phyloP scores from a whole-genome alignment of 129 eudicot species.

The Dittrichia graveolens region DNA sequence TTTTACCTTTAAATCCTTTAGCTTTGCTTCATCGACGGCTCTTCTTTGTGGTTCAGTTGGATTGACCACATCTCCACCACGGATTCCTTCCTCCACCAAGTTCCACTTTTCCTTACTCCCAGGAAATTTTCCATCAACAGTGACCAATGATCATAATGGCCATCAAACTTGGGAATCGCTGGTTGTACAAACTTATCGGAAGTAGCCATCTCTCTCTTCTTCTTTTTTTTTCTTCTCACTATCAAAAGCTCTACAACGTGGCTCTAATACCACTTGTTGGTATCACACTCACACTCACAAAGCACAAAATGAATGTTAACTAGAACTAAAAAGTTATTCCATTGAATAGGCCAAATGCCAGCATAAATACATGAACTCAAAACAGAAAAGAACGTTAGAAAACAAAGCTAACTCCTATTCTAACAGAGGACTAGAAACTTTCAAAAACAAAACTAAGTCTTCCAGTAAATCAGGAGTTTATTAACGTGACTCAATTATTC shows the following conservation, averaged over 20 bases:
- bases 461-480: too few relatives aligned
- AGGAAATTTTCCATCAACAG: not conserved
- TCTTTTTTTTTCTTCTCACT: not conserved
- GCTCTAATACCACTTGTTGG: constrained; percentile 20
- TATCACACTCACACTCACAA: constrained; percentile 6
- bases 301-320: too few relatives aligned
- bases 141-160: not conserved
- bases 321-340: too few relatives aligned
- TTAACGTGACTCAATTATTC: not conserved
- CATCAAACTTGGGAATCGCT: constrained; percentile 17
- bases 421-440: too few relatives aligned
- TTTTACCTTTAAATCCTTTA: not conserved
- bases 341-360: too few relatives aligned
- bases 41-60: constrained; percentile 5
- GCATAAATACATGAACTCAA: too few relatives aligned
- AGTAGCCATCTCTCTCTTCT: not conserved
- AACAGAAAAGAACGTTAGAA: too few relatives aligned
- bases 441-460: too few relatives aligned
- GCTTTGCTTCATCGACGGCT: not conserved
- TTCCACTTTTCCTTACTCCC: constrained; percentile 8
- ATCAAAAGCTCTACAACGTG: not conserved
- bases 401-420: too few relatives aligned
- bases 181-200: constrained; percentile 15
- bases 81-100: constrained; percentile 18
- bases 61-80: not conserved